phyloP scores from a whole-genome alignment of 768 basidiomycete genomes.

The Stropharia rugosoannulata region DNA sequence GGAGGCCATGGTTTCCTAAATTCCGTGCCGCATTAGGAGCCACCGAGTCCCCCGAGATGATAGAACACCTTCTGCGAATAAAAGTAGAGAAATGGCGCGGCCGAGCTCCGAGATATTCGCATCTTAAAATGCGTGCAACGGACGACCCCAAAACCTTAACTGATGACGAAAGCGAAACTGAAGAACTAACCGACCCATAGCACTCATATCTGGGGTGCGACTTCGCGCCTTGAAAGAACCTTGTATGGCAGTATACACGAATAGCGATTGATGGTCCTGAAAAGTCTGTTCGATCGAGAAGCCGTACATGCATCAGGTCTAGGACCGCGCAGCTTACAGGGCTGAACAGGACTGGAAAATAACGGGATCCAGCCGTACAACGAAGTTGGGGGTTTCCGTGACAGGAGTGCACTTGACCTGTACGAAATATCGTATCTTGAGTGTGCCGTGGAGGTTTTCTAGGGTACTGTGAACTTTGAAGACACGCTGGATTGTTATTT shows the following conservation, averaged over 20 bases:
- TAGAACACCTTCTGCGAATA: conserved; percentile 40
- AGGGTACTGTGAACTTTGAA: too few species aligned
- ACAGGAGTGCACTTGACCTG: too few species aligned
- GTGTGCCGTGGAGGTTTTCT: too few species aligned
- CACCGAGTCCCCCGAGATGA: conserved; percentile 43
- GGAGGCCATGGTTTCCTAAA: conserved; percentile 55
- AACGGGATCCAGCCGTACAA: too few species aligned
- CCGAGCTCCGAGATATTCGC: conserved; percentile 23
- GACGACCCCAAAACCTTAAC: conserved; percentile 7
- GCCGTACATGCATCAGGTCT: neutral
- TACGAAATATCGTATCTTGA: too few species aligned
- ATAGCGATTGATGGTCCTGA: too few species aligned
- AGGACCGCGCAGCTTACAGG: too few species aligned
- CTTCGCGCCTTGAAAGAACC: neutral
- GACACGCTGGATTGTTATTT: too few species aligned
- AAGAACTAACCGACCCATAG: neutral
- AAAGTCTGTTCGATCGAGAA: too few species aligned
- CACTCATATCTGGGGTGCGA: neutral
- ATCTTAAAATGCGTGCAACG: conserved; percentile 13
- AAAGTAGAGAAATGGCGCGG: conserved; percentile 54
- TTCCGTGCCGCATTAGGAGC: conserved; percentile 46
- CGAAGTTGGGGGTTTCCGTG: too few species aligned
- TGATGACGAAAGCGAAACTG: conserved; percentile 1
- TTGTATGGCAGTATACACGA: neutral
- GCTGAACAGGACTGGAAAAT: too few species aligned